Conservation (phyloP, 2,329 filamentous ascomycete genomes). For the Rhynchosporium graminicola region DNA sequence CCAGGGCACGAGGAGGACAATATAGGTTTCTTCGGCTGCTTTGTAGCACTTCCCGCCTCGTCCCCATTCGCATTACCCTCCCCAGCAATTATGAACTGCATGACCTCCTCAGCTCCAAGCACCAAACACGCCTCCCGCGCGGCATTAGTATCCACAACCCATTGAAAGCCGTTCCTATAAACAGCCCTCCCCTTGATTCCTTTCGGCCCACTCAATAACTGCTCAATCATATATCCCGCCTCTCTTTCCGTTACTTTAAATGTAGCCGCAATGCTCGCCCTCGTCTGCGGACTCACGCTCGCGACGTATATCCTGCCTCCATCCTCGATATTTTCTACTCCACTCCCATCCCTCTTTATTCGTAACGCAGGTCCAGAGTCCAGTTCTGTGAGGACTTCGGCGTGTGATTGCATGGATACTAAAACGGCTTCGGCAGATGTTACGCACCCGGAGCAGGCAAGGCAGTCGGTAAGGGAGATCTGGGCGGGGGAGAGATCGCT, state of each 20-base stretch:
- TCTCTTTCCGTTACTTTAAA: slow-evolving; percentile 72
- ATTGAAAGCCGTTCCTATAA: slow-evolving; percentile 76
- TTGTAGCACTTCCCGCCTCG: slow-evolving; percentile 8
- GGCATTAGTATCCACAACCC: slow-evolving; percentile 87
- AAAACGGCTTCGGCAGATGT: slow-evolving; percentile 97
- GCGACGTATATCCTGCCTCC: slow-evolving; percentile 81
- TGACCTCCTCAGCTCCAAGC: slow-evolving; percentile 72
- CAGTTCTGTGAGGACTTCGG: slow-evolving; percentile 82
- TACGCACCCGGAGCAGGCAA: slow-evolving; percentile 96
- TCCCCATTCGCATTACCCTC: slow-evolving; percentile 18
- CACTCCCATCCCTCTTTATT: slow-evolving; percentile 39
- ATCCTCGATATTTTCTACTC: slow-evolving; percentile 55
- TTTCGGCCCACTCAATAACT: slow-evolving; percentile 69
- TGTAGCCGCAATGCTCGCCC: slow-evolving; percentile 85
- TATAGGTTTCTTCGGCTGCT: slow-evolving; percentile 55
- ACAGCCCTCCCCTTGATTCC: slow-evolving; percentile 71
- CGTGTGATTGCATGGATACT: slow-evolving; percentile 89
- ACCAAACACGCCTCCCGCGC: slow-evolving; percentile 83
- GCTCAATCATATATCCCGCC: slow-evolving; percentile 80
- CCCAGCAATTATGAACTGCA: slow-evolving; percentile 42
- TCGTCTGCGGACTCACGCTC: slow-evolving; percentile 87
- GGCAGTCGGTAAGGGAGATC: slow-evolving; percentile 95
- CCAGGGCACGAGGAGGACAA: slow-evolving; percentile 91
- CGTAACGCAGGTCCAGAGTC: slow-evolving; percentile 61
- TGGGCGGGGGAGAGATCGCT: slow-evolving; percentile 71